Conservation (phyloP, 2,329 filamentous ascomycete genomes). For the Harringtonia lauricola region DNA sequence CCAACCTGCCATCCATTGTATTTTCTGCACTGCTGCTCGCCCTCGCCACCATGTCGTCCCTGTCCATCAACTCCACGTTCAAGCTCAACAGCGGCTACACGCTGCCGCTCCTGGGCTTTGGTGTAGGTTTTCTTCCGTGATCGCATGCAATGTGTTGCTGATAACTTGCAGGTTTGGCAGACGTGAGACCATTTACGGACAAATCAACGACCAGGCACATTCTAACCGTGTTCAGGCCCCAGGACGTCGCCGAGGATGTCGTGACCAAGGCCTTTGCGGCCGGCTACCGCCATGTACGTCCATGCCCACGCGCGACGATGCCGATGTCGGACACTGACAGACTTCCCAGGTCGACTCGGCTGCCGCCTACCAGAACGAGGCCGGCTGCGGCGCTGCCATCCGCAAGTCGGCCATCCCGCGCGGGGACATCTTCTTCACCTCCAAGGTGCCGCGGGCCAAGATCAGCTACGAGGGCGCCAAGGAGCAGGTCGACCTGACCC, state of each 20-base stretch:
- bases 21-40: too few species aligned
- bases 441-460: slow-evolving; percentile 36
- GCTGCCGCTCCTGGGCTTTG: slow-evolving; percentile 41
- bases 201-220: too few species aligned
- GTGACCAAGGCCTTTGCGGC: slow-evolving; percentile 27
- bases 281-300: slow-evolving; percentile 33
- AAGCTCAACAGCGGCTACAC: slow-evolving; percentile 45
- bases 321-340: background rate
- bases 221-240: too few species aligned
- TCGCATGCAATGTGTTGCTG: background rate
- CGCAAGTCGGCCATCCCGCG: slow-evolving; percentile 39
- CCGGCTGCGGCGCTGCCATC: slow-evolving; percentile 47
- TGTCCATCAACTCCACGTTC: slow-evolving; percentile 33
- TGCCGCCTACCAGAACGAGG: slow-evolving; percentile 54
- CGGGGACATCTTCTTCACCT: slow-evolving; percentile 48
- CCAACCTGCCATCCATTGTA: too few species aligned
- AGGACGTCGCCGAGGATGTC: slow-evolving; percentile 5
- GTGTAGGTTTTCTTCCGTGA: slow-evolving; percentile 26
- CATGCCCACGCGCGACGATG: too few species aligned
- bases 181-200: slow-evolving; percentile 36
- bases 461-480: slow-evolving; percentile 52
- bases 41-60: slow-evolving; percentile 30
- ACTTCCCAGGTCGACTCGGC: slow-evolving; percentile 42
- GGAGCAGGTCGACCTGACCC: slow-evolving; percentile 49
- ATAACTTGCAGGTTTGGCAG: slow-evolving; percentile 34